These are phyloP conservation scores for Rhodotorula sp. DNA, from an alignment of 1,284 basidiomycete species.

Conservation along the genomic window DNA sequence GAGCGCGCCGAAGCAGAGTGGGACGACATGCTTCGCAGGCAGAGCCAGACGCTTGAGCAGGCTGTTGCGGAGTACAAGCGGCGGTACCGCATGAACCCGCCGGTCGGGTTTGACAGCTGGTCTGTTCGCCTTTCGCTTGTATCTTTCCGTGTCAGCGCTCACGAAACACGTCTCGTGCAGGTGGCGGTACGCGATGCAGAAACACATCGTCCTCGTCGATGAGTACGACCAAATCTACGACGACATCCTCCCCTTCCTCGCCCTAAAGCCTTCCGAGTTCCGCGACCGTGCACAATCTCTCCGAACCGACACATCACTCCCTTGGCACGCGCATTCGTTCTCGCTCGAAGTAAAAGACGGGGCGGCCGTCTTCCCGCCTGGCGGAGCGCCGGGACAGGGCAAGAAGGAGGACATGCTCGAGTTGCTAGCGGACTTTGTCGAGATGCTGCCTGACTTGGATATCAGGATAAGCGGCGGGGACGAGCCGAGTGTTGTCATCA, in stretches of 20 bases:
- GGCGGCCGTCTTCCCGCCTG: neutral
- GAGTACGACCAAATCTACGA: conserved; percentile 45
- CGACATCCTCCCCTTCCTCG: conserved; percentile 41
- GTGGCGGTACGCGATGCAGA: conserved; percentile 42
- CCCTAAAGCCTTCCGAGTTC: conserved; percentile 31
- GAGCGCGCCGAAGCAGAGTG: conserved; percentile 27
- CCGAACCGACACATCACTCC: conserved; percentile 5
- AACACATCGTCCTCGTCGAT: conserved; percentile 43
- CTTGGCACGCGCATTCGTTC: conserved; percentile 24
- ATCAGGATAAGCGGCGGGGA: conserved; percentile 27
- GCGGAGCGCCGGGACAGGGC: neutral
- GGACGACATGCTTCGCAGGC: conserved; percentile 24
- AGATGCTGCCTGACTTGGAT: conserved; percentile 35
- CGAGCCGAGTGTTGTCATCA: conserved; percentile 31
- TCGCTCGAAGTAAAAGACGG: conserved; percentile 22
- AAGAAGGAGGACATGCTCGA: conserved; percentile 28
- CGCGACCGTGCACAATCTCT: conserved; percentile 9
- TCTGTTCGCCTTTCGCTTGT: neutral
- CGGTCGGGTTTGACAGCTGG: conserved; percentile 44
- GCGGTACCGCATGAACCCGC: conserved; percentile 40
- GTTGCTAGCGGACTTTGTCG: conserved; percentile 26
- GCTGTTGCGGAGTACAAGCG: conserved; percentile 43
- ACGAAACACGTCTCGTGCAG: conserved; percentile 12
- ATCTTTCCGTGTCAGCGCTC: neutral
- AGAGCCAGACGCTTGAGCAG: conserved; percentile 39